Conservation (phyloP, 345 rosid genomes). For the Zanthoxylum bungeanum region DNA sequence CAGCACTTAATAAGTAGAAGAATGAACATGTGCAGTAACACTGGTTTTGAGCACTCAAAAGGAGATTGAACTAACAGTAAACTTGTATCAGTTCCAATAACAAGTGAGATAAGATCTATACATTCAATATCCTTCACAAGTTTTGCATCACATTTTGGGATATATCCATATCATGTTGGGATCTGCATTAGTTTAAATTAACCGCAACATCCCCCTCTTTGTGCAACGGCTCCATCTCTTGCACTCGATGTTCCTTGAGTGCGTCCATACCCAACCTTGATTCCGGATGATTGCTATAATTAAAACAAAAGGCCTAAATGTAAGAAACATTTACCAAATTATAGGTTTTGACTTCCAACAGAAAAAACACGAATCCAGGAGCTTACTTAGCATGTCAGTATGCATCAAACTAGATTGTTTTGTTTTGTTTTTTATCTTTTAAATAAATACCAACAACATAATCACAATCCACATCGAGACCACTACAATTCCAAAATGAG, state of each 20-base stretch:
- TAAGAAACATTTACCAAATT: not conserved
- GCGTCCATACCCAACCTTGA: slow-evolving; percentile 84
- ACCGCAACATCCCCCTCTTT: slow-evolving; percentile 78
- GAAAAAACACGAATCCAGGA: too few relatives aligned
- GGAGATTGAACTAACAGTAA: slow-evolving; percentile 1
- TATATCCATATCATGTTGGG: slow-evolving; percentile 19
- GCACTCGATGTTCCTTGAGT: slow-evolving; percentile 66
- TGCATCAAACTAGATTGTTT: not conserved
- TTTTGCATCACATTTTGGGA: slow-evolving; percentile 5
- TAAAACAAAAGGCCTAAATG: not conserved
- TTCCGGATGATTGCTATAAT: slow-evolving; percentile 75
- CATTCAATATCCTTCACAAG: slow-evolving; percentile 22
- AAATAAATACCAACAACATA: not conserved
- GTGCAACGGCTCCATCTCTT: slow-evolving; percentile 73
- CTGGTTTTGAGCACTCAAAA: not conserved
- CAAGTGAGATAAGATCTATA: slow-evolving; percentile 28
- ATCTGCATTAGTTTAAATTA: slow-evolving; percentile 9
- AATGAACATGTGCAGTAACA: not conserved
- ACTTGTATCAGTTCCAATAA: slow-evolving; percentile 7
- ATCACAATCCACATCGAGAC: not conserved
- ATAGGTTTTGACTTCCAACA: not conserved
- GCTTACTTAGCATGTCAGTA: too few relatives aligned
- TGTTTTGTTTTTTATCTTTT: too few relatives aligned
- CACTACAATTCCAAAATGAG: not conserved
- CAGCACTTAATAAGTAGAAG: not conserved